These are phyloP conservation scores for Nidula microcarpa DNA, from an alignment of 768 basidiomycete genomes.

Conservation along the genomic window DNA sequence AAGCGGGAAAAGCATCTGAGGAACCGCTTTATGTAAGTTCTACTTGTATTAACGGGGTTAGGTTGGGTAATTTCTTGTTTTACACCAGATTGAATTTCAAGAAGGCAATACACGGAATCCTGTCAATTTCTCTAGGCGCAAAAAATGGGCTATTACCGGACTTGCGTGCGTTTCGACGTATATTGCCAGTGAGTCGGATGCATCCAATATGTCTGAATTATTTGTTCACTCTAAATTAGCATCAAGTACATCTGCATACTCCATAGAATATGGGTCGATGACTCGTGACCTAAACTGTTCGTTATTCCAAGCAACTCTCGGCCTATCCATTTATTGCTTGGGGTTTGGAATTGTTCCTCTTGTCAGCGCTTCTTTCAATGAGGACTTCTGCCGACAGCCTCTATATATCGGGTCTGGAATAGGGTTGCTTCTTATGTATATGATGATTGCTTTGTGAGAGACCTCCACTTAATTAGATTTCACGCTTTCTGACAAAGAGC, in stretches of 20 bases:
- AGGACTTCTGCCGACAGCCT: conserved; percentile 63
- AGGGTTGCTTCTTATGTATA: conserved; percentile 46
- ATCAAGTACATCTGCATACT: conserved; percentile 46
- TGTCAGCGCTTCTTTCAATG: conserved; percentile 63
- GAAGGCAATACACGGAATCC: conserved; percentile 25
- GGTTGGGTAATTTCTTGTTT: conserved; percentile 5
- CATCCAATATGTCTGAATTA: background rate
- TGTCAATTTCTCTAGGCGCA: conserved; percentile 28
- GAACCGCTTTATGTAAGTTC: conserved; percentile 15
- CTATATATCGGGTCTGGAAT: conserved; percentile 48
- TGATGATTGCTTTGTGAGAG: conserved; percentile 42
- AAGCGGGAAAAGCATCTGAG: background rate
- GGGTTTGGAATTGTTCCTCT: conserved; percentile 63
- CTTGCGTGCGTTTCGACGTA: conserved; percentile 41
- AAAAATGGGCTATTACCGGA: conserved; percentile 44
- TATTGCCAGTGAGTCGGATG: conserved; percentile 29
- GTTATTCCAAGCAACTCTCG: conserved; percentile 39
- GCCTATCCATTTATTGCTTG: conserved; percentile 49
- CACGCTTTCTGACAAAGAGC: background rate
- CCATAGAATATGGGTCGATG: conserved; percentile 57
- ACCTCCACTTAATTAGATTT: background rate
- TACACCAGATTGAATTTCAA: conserved; percentile 17
- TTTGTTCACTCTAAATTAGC: conserved; percentile 26
- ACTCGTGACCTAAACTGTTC: conserved; percentile 40
- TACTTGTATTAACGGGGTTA: background rate